Base-by-base conservation (phyloP, 495 filamentous ascomycete species). In the Penicillium ucsense region DNA sequence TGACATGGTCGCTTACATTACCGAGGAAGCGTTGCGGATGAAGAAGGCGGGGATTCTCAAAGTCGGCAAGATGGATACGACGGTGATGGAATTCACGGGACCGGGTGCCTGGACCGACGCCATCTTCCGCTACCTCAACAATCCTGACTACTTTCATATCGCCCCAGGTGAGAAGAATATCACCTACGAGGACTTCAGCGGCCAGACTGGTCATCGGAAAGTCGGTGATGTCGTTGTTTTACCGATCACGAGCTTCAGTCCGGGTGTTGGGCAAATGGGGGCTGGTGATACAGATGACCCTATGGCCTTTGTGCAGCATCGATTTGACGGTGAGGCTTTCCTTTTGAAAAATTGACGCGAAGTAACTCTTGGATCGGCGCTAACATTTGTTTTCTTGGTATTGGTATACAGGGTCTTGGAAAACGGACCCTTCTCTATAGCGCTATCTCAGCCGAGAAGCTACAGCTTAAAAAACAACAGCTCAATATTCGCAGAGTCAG, bases 281-380 rank as follows among this genome's bases (percentile, higher is more conserved):
- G 88, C 92, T n/a, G 83, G 81, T 50, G 89, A 92, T 45, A 75
- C 81, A 8, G 90, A 96, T 56, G 83, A 97, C 58, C 89, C 90
- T 5, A 92, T 97, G 88, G 92, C 92, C 4, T 97, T 95, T 73
- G 92, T 98, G 46, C 88, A 94, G 68, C 92, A 98, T 65, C 82
- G 89, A 38, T 98, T 98, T 68, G 89, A 91, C 74, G 92, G 92
- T 96, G 63, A 9, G 64, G 59, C 12, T 37, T 20, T 20, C 20
- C 20, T 20, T 20, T 20, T 20, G 20, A 20, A 20, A 20, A 1
- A 20, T 20, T 20, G 20, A 20, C 20, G 20, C 20, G 20, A 20
- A 20, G 20, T 20, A 20, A 20, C 20, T 20, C 20, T 20, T 20
- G 20, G 20, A 1, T 20, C 20, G 43, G 57, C 56, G 45, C 50